These are phyloP conservation scores for Chlamydomonas reinhardtii DNA, from an alignment of 163 green algal species.

Conservation along the genomic window DNA sequence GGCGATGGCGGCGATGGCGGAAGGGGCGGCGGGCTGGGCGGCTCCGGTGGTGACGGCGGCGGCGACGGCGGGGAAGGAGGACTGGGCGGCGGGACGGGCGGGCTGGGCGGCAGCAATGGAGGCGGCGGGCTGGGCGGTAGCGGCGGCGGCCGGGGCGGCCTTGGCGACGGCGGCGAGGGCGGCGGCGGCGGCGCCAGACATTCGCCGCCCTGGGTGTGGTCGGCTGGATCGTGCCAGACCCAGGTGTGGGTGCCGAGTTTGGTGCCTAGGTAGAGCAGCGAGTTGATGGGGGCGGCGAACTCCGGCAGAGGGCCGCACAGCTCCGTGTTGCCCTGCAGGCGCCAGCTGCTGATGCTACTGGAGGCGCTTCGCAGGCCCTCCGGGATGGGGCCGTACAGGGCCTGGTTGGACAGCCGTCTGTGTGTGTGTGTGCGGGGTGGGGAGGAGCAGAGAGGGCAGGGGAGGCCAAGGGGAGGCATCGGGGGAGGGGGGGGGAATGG, in stretches of 20 bases:
- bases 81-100: neutral
- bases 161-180: neutral
- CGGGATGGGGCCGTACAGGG: neutral
- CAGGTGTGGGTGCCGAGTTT: neutral
- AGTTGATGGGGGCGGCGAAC: neutral
- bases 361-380: neutral
- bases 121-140: neutral
- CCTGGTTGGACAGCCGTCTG: conserved; percentile 7
- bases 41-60: no score
- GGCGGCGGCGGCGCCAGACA: neutral
- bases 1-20: no score
- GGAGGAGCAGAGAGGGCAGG: no score
- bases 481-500: no score
- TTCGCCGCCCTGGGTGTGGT: no score
- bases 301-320: conserved; percentile 3
- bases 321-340: neutral
- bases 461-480: no score
- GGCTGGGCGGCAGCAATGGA: neutral
- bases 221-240: neutral
- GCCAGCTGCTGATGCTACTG: neutral
- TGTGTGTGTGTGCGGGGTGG: no score
- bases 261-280: neutral
- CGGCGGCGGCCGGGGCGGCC: neutral
- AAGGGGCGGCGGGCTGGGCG: no score
- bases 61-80: neutral